These are phyloP conservation scores for Apostasia ramifera DNA, from an alignment of 106 monocot species.

Conservation along the genomic window DNA sequence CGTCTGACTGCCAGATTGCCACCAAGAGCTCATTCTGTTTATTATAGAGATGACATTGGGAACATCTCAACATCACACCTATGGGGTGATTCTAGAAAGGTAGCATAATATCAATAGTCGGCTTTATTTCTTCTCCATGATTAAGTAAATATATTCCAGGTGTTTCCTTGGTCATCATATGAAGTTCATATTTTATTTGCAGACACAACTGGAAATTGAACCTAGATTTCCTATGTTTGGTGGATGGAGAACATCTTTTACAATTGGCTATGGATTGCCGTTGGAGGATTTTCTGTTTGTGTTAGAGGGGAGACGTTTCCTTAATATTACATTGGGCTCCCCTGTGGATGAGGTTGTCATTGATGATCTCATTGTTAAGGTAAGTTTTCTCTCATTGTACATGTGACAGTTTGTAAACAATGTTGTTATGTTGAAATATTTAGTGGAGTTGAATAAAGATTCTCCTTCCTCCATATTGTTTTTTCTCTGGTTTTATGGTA, in stretches of 20 bases:
- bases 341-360: constrained; percentile 72
- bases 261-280: constrained; percentile 86
- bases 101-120: constrained; percentile 6
- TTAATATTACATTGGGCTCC: constrained; percentile 91
- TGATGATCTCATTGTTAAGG: constrained; percentile 79
- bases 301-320: constrained; percentile 58
- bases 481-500: too few relatives aligned
- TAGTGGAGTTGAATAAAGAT: background rate
- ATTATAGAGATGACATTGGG: constrained; percentile 99
- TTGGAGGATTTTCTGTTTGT: constrained; percentile 80
- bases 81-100: constrained; percentile 76
- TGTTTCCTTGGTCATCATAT: background rate
- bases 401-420: too few relatives aligned
- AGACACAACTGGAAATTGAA: constrained; percentile 86
- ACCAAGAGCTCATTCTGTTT: constrained; percentile 87
- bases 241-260: constrained; percentile 94
- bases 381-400: constrained; percentile 18
- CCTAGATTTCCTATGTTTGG: constrained; percentile 97
- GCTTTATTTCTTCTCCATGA: background rate
- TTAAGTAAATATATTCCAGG: background rate
- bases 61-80: constrained; percentile 93
- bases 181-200: constrained; percentile 21
- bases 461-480: too few relatives aligned
- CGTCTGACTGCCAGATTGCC: constrained; percentile 76
- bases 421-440: background rate